Evolutionary conservation across 2,329 filamentous ascomycete genomes (phyloP), one percentile per base, ranked within the genome.

Genomic region (Fusarium nygamai): DNA sequence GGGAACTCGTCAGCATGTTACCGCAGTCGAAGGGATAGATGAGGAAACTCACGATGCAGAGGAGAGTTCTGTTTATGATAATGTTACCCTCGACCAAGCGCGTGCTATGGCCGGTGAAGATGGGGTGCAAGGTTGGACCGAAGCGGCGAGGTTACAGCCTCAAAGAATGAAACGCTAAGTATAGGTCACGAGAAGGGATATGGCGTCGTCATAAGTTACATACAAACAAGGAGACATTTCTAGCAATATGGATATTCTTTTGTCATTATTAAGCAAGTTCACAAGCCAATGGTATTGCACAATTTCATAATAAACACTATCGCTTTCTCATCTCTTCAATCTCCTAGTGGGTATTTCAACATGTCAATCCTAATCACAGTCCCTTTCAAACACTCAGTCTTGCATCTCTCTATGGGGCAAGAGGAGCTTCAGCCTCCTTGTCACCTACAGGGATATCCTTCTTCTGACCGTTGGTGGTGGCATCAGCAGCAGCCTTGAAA

Each of bases 401-500:
- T 36, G 29, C 39, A 20, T 34, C 44, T 53, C 22, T 66, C 61
- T 68, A 76, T 27, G 74, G 74, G 36, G 74, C 74, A 24, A 73
- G 63, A 14, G 81, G 80, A 27, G 83, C 84, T 68, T 86, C 84
- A 29, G 82, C 78, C 65, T 81, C 77, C 80, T 85, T 85, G 17
- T 66, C 70, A 16, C 58, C 61, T 16, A 41, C 47, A 17, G 75
- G 70, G 57, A 76, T 72, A n/a, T 73, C 67, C 56, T 76, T 71
- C 67, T 78, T 54, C 62, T 73, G 79, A 6, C 78, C 81, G 51
- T 80, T 78, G 13, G 80, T 83, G n/a, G 79, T 84, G 8, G 87
- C 83, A 13, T 85, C 88, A 31, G 83, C 79, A 1, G 89, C 88
- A 33, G 89, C 88, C 80, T 90, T 88, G 84, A 98, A 97, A 0